phyloP scores from a whole-genome alignment of 495 filamentous ascomycete genomes.

The Aspergillus coremiiformis region DNA sequence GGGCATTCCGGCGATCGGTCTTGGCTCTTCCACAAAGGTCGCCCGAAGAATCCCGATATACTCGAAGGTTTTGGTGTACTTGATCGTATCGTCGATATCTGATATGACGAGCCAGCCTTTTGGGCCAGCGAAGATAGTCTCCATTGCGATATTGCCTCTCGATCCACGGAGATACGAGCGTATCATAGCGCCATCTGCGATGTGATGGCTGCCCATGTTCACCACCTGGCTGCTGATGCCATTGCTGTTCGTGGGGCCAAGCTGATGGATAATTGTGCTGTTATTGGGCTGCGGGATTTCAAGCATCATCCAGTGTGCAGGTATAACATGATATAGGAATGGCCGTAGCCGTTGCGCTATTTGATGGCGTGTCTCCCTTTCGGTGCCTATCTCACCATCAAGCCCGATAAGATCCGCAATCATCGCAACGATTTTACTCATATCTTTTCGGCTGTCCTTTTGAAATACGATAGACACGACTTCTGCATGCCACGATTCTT shows the following conservation, averaged over 20 bases:
- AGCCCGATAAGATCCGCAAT: constrained; percentile 68
- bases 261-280: constrained; percentile 36
- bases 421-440: constrained; percentile 58
- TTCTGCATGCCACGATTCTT: constrained; percentile 63
- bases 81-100: constrained; percentile 95
- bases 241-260: constrained; percentile 63
- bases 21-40: constrained; percentile 71
- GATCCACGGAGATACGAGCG: constrained; percentile 30
- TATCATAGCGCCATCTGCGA: constrained; percentile 24
- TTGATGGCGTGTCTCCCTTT: constrained; percentile 50
- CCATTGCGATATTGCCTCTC: constrained; percentile 45
- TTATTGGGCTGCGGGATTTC: constrained; percentile 42
- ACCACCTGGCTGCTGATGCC: constrained; percentile 61
- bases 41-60: constrained; percentile 71
- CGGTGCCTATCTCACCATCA: constrained; percentile 48
- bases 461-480: constrained; percentile 76
- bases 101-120: constrained; percentile 85
- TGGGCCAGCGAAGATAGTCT: constrained; percentile 64
- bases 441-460: constrained; percentile 54
- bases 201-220: constrained; percentile 24
- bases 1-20: constrained; percentile 72
- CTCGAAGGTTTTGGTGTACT: constrained; percentile 74
- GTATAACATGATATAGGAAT: constrained; percentile 68
- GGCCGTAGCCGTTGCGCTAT: constrained; percentile 67
- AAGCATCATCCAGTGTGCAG: constrained; percentile 55